A percentile compares a stretch with the other conserved stretches of the same genome.
Conservation (phyloP, 768 basidiomycete genomes). For the Coprinopsis strossmayeri region DNA sequence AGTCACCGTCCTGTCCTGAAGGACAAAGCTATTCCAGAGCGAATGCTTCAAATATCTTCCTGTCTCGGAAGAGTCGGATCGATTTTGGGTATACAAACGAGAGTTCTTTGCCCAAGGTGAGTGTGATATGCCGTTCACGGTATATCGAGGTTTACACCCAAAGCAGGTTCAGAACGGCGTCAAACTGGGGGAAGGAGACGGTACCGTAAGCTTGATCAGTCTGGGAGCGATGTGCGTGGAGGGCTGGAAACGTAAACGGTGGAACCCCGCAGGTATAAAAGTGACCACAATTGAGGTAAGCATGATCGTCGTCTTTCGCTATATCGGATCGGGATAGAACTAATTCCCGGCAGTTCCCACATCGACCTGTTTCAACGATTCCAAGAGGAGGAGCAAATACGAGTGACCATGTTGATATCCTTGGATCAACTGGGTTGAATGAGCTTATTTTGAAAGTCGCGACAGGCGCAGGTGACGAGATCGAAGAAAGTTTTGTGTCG, state of each 20-base stretch:
- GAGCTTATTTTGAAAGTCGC: constrained; percentile 89
- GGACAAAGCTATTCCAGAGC: constrained; percentile 37
- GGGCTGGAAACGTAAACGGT: constrained; percentile 83
- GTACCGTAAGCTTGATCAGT: constrained; percentile 81
- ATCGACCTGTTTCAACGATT: constrained; percentile 63
- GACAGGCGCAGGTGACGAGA: constrained; percentile 71
- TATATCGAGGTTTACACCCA: neutral
- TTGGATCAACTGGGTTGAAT: constrained; percentile 75
- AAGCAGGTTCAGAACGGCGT: constrained; percentile 54
- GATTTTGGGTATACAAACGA: constrained; percentile 78
- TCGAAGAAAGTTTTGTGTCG: constrained; percentile 67
- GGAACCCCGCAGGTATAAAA: constrained; percentile 90
- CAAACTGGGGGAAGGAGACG: constrained; percentile 92
- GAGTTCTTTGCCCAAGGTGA: constrained; percentile 46
- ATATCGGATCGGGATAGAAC: constrained; percentile 1
- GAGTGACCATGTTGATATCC: constrained; percentile 84
- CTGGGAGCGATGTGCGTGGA: constrained; percentile 96
- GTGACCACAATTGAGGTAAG: constrained; percentile 86
- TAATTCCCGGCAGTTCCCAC: constrained; percentile 51
- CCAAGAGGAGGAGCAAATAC: constrained; percentile 91
- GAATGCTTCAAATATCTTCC: constrained; percentile 43
- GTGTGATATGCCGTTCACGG: neutral
- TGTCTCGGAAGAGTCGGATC: constrained; percentile 68
- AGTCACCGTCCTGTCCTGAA: constrained; percentile 33
- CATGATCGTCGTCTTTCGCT: constrained; percentile 17